phyloP scores from a whole-genome alignment of 208 protist genomes.

The Lotmaria passim region DNA sequence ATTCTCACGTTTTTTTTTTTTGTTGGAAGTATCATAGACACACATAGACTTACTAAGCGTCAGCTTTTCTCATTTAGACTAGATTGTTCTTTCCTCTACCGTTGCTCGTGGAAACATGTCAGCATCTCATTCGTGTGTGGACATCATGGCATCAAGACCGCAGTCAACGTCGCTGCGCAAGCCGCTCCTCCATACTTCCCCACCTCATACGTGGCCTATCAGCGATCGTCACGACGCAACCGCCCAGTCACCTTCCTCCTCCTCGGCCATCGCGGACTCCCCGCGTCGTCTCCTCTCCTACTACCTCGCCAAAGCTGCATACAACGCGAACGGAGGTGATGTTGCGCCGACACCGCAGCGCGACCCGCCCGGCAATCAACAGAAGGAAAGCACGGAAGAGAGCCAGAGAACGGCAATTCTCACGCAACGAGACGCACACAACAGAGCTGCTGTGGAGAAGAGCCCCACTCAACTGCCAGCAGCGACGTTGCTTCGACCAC shows the following conservation, averaged over 20 bases:
- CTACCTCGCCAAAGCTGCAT: slow-evolving; percentile 37
- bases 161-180: background rate
- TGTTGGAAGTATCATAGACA: background rate
- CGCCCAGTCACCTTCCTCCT: background rate
- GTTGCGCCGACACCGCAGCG: background rate
- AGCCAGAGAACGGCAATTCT: background rate
- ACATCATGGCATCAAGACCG: slow-evolving; percentile 4
- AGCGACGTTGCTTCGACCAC: slow-evolving; percentile 6
- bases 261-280: slow-evolving; percentile 23
- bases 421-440: no score
- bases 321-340: slow-evolving; percentile 18
- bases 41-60: background rate
- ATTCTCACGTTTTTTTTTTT: no score
- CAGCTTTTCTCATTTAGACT: background rate
- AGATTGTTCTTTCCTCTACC: background rate
- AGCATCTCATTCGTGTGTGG: slow-evolving; percentile 1
- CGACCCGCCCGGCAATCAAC: background rate
- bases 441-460: no score
- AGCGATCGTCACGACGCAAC: background rate
- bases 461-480: no score
- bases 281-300: slow-evolving; percentile 34
- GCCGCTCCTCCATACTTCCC: slow-evolving; percentile 1
- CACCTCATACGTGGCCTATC: background rate
- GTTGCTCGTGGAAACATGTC: background rate
- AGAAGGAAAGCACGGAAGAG: no score